phyloP scores from a whole-genome alignment of 2,329 filamentous ascomycete genomes.

The Cladosporium sp. region DNA sequence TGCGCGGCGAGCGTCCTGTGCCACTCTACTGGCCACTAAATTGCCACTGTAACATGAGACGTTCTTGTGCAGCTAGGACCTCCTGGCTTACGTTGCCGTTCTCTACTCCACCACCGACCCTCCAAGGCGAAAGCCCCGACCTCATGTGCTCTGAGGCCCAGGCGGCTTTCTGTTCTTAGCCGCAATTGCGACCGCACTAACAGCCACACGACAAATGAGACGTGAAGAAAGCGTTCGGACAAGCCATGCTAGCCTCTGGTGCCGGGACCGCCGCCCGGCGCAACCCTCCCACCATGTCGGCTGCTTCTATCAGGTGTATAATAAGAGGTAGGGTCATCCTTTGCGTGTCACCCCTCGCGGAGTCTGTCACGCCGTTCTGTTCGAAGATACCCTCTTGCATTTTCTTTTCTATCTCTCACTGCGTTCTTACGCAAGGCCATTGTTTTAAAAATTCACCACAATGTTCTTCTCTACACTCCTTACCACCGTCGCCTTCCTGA shows the following conservation, averaged over 20 bases:
- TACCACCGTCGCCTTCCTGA: constrained; percentile 18
- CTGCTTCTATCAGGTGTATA: constrained; percentile 5
- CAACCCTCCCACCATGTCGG: not conserved
- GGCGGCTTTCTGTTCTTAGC: constrained; percentile 4
- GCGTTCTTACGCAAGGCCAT: constrained; percentile 15
- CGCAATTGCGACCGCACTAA: constrained; percentile 8
- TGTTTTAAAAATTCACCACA: constrained; percentile 15
- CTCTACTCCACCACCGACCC: not conserved
- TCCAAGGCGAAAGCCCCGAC: constrained; percentile 5
- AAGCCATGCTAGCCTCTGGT: constrained; percentile 5
- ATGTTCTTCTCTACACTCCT: constrained; percentile 22
- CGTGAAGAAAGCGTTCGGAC: not conserved
- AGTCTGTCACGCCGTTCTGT: constrained; percentile 1
- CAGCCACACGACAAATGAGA: constrained; percentile 1
- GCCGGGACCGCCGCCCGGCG: constrained; percentile 2
- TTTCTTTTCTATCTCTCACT: constrained; percentile 15
- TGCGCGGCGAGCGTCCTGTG: constrained; percentile 1
- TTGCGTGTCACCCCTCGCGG: not conserved
- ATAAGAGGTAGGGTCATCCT: constrained; percentile 7
- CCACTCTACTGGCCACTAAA: not conserved
- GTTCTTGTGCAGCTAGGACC: not conserved
- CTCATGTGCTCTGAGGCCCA: constrained; percentile 1
- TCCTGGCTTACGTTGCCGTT: not conserved
- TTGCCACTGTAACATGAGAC: constrained; percentile 4
- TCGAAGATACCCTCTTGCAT: constrained; percentile 12